Percentiles rank a stretch among this genome's conserved stretches.
phyloP scores from a whole-genome alignment of 1,139 yeast genomes.

The Suhomyces coccinellae region DNA sequence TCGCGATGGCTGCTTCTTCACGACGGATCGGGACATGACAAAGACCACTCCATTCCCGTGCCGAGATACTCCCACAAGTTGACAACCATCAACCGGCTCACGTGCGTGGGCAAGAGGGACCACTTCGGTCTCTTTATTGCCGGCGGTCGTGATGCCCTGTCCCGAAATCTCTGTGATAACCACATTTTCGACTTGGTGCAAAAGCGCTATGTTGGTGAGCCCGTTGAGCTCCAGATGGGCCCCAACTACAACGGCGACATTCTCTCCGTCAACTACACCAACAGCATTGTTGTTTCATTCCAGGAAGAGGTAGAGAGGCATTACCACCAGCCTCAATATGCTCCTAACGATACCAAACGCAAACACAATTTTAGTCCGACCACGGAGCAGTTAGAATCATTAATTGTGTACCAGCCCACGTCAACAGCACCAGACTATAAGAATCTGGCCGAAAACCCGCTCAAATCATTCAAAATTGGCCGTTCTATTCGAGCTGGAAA shows the following conservation, averaged over 20 bases:
- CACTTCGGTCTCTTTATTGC: slow-evolving; percentile 58
- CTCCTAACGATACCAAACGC: slow-evolving; percentile 5
- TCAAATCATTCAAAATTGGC: slow-evolving; percentile 39
- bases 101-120: slow-evolving; percentile 42
- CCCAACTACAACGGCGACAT: slow-evolving; percentile 17
- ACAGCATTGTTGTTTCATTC: slow-evolving; percentile 36
- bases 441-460: slow-evolving; percentile 28
- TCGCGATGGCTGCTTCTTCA: slow-evolving; percentile 54
- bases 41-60: slow-evolving; percentile 30
- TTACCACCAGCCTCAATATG: slow-evolving; percentile 9
- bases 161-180: slow-evolving; percentile 42
- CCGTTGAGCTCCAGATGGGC: slow-evolving; percentile 27
- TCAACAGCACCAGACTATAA: slow-evolving; percentile 18
- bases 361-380: slow-evolving; percentile 6
- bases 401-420: slow-evolving; percentile 39
- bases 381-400: slow-evolving; percentile 27
- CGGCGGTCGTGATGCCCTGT: slow-evolving; percentile 57
- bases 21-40: slow-evolving; percentile 32
- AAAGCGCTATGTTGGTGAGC: slow-evolving; percentile 43
- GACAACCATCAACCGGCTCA: slow-evolving; percentile 43
- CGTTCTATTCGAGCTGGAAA: slow-evolving; percentile 36
- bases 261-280: slow-evolving; percentile 33
- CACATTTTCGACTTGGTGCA: slow-evolving; percentile 56
- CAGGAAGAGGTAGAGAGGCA: slow-evolving; percentile 30
- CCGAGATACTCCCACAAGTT: slow-evolving; percentile 57